Evolutionary conservation across 2,329 filamentous ascomycete genomes (phyloP).

Genomic region (Exophiala phaeomuriformis): DNA sequence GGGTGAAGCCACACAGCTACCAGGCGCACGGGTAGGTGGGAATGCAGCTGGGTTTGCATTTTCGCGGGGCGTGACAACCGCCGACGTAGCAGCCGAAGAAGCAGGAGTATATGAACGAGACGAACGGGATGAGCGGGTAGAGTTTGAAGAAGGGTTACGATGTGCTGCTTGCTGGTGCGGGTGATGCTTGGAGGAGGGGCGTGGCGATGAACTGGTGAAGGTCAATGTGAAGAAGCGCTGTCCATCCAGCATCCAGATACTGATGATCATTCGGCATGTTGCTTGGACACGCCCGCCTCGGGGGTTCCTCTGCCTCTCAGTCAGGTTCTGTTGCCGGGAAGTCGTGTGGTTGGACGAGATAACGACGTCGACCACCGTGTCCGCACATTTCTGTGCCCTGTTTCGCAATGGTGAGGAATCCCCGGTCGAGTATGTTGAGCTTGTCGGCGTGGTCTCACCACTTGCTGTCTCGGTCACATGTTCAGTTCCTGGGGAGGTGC

Average conservation of each 20-base stretch:
- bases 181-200: conserved; percentile 33
- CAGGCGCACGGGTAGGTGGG: conserved; percentile 60
- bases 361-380: conserved; percentile 60
- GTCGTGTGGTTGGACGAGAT: conserved; percentile 47
- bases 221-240: conserved; percentile 66
- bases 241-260: conserved; percentile 62
- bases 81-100: conserved; percentile 33
- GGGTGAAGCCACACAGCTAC: conserved; percentile 47
- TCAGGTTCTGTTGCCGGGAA: conserved; percentile 29
- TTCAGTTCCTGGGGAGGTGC: neutral
- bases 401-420: conserved; percentile 14
- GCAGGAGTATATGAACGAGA: conserved; percentile 23
- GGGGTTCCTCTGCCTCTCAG: conserved; percentile 31
- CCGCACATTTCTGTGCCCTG: conserved; percentile 42
- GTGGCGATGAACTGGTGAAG: conserved; percentile 53
- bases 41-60: conserved; percentile 52
- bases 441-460: conserved; percentile 16
- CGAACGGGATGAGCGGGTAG: conserved; percentile 18
- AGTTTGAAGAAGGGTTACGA: conserved; percentile 19
- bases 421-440: conserved; percentile 7
- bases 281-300: conserved; percentile 39
- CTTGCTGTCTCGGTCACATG: conserved; percentile 4
- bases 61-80: conserved; percentile 45
- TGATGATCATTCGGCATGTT: conserved; percentile 68
- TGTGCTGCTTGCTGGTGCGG: neutral